A percentile compares a stretch with the other conserved stretches of the same genome.
Conservation (phyloP, 2,329 filamentous ascomycete genomes). For the Lasiodiplodia gonubiensis region DNA sequence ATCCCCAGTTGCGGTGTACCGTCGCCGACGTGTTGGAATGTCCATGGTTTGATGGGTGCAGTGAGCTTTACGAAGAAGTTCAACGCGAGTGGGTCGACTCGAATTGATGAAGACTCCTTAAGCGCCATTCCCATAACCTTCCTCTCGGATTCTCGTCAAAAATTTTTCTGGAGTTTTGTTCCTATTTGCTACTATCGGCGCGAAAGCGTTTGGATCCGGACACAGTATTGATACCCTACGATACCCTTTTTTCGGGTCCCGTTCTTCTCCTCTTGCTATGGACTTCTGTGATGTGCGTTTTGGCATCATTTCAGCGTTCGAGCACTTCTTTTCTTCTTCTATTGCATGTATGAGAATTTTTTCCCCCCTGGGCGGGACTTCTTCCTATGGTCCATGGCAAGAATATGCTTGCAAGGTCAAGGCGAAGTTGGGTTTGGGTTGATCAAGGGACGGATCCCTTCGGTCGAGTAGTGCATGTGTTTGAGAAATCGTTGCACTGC, state of each 20-base stretch:
- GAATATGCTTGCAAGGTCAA: neutral
- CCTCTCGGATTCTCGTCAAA: neutral
- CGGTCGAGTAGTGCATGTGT: neutral
- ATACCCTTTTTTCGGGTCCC: conserved; percentile 15
- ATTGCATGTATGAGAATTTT: neutral
- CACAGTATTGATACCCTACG: conserved; percentile 26
- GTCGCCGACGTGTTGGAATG: conserved; percentile 62
- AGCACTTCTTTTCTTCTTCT: neutral
- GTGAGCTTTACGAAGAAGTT: conserved; percentile 30
- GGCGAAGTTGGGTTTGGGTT: neutral
- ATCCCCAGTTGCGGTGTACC: conserved; percentile 61
- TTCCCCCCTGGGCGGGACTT: neutral
- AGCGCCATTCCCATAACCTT: neutral
- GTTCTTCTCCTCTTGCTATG: neutral
- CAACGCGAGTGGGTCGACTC: conserved; percentile 15
- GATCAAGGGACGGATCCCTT: neutral
- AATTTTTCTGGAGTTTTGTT: neutral
- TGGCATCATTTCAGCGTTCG: conserved; percentile 18
- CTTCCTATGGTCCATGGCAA: neutral
- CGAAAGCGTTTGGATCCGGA: conserved; percentile 16
- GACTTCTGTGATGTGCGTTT: conserved; percentile 7
- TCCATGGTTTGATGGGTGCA: conserved; percentile 57
- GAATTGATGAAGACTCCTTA: conserved; percentile 3
- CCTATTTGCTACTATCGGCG: neutral
- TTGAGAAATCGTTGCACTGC: neutral